Evolutionary conservation across 805 yeast species (phyloP), one percentile per base, ranked within the genome.

Genomic region (Monosporozyma siamensis): DNA sequence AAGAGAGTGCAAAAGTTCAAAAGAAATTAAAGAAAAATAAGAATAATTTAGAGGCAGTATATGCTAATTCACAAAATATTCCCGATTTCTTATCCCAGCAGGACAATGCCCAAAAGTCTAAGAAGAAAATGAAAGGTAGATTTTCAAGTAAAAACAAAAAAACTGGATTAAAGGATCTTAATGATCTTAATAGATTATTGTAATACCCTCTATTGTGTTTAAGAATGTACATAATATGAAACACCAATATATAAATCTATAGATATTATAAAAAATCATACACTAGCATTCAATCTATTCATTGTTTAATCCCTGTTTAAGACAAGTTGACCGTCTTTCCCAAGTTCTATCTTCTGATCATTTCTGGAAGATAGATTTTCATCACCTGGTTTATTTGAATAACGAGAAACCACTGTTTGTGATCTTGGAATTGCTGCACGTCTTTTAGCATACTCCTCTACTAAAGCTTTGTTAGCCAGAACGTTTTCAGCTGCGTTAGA

Each of bases 401-500:
- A 6, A 6, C 25, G 6, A 23, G 25, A 6, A 23, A 23, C 25
- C 12, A 51, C 56, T 10, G 67, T 59, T 43, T 55, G 58, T 23
- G 55, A 64, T 49, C 72, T 68, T 23, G 79, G 79, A 12, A 69
- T 67, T 11, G 69, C 55, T n/a, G 79, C 71, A 46, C 95, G 67
- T 17, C 70, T 46, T 32, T 69, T 68, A 11, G 77, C 75, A 56
- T 74, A 85, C 52, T 80, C 80, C 46, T 82, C 89, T 38, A 87
- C 67, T 24, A 76, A 44, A 0, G 65, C 66, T 34, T 72, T 73
- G 48, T 85, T 77, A 9, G 65, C 62, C 37, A 90, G 65, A 0
- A 90, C 95, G 40, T 69, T 67, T 79, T 80, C 81, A 0, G 98
- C 98, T 0, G 97, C 96, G 43, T 81, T 68, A 18, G 76, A 61